A percentile compares a stretch with the other conserved stretches of the same genome.
These are phyloP conservation scores for Trichothecium sympodiale DNA, from an alignment of 2,329 filamentous ascomycete species.

Conservation along the genomic window DNA sequence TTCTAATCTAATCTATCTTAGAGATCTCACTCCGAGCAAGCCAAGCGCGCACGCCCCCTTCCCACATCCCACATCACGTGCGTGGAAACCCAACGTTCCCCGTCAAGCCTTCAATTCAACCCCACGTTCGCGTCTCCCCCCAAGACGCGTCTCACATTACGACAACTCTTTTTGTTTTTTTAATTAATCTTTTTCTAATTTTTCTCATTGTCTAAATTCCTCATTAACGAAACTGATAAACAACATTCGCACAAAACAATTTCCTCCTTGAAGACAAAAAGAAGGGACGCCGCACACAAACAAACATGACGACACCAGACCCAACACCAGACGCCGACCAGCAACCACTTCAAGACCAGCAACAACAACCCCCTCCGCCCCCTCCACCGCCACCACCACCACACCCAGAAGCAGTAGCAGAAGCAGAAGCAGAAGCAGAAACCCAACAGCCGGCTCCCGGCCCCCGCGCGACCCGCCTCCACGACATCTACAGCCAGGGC, in stretches of 20 bases:
- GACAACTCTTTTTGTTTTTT: too few species aligned
- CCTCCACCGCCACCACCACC: neutral
- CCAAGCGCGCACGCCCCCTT: neutral
- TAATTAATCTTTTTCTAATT: too few species aligned
- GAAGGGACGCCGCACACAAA: neutral
- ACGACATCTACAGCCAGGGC: conserved; percentile 39
- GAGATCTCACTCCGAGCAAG: too few species aligned
- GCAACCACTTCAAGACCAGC: neutral
- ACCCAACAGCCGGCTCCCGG: conserved; percentile 33
- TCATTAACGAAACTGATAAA: too few species aligned
- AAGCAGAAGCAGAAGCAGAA: conserved; percentile 2
- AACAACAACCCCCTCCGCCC: neutral
- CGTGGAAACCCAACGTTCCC: too few species aligned
- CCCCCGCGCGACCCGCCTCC: conserved; percentile 43
- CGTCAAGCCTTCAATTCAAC: too few species aligned
- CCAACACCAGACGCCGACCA: neutral
- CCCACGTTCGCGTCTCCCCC: too few species aligned
- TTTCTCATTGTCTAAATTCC: too few species aligned
- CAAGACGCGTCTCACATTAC: too few species aligned
- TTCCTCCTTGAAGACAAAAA: too few species aligned
- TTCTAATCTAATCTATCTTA: neutral
- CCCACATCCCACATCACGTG: conserved; percentile 5
- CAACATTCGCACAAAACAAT: too few species aligned
- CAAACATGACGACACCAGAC: conserved; percentile 1
- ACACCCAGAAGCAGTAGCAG: neutral